A percentile compares a stretch with the other conserved stretches of the same genome.
Conservation (phyloP, 1,284 basidiomycete species). For the Phaffia rhodozyma region DNA sequence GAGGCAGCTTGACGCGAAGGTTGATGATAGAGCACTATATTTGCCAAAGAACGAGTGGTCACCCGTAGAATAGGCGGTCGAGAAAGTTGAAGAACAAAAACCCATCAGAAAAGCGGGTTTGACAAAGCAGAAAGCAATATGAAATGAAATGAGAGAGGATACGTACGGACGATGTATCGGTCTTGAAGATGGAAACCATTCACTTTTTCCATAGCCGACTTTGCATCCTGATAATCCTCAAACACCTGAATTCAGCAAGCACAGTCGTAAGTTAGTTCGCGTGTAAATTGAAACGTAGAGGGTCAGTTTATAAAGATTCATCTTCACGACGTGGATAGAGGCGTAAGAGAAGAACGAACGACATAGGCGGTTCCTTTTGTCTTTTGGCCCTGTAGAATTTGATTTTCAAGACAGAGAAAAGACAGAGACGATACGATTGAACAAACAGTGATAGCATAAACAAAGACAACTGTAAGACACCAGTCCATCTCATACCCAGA, state of each 20-base stretch:
- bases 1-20: constrained; percentile 29
- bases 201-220: constrained; percentile 36
- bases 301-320: neutral
- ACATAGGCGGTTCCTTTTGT: constrained; percentile 39
- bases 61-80: neutral
- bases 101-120: neutral
- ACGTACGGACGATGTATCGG: constrained; percentile 32
- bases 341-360: constrained; percentile 18
- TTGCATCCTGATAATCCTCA: constrained; percentile 19
- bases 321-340: too few species aligned
- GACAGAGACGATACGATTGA: too few species aligned
- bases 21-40: constrained; percentile 37
- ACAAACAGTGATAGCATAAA: neutral
- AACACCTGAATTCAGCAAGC: neutral
- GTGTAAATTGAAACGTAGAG: too few species aligned
- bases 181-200: constrained; percentile 41
- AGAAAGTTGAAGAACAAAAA: neutral
- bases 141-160: neutral
- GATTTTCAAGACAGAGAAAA: neutral
- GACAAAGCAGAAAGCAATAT: neutral
- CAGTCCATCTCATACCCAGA: too few species aligned
- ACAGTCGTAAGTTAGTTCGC: too few species aligned
- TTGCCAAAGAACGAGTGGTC: neutral
- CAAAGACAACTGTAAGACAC: neutral
- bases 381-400: constrained; percentile 24